Base-by-base conservation (phyloP, 2,329 filamentous ascomycete species). In the Capronia epimyces region DNA sequence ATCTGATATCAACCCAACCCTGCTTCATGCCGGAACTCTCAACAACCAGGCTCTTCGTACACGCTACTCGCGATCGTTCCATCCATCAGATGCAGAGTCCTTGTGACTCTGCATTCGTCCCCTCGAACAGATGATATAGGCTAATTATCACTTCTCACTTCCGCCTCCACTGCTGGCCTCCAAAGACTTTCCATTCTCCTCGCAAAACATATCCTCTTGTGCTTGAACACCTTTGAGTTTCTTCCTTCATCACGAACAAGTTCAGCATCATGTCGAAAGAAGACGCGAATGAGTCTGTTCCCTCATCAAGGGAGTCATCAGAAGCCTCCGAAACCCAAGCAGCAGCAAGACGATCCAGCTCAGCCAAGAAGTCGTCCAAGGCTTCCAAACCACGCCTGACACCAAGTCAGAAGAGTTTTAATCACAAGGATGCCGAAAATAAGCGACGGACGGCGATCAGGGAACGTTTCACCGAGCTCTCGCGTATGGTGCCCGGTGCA, bases 401-500 rank as follows among this genome's bases (percentile, higher is more conserved):
- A 41, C 82, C 86, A 60, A 75, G 80, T 55, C 81, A 87, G 64
- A 87, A 86, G 74, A 86, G 86, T 66, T 79, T 79, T 62, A 87
- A 87, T 64, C 84, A 87, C 68, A 86, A 86, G 60, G 79, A 80
- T 20, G 85, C 82, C 3, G 76, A 79, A 58, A 75, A 78, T 60
- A 78, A 85, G 68, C 80, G 83, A 29, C 80, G 83, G 39, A 78
- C 82, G 50, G 86, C 85, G 12, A 95, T 95, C 59, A 79, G 89
- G 41, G 82, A 87, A 52, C 87, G 86, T 50, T 95, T 94, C 66
- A 88, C 95, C 67, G 79, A 83, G 27, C 77, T 95, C 21, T 87
- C 87, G 13, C 80, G 83, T 46, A 76, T 94, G 25, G 87, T 95
- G 1, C 89, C 89, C 0, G 88, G 87, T 0, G 76, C 94, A 46